A percentile compares a stretch with the other conserved stretches of the same genome.
Conservation (phyloP, 75 land plant species). For the Ceratopteris richardii region DNA sequence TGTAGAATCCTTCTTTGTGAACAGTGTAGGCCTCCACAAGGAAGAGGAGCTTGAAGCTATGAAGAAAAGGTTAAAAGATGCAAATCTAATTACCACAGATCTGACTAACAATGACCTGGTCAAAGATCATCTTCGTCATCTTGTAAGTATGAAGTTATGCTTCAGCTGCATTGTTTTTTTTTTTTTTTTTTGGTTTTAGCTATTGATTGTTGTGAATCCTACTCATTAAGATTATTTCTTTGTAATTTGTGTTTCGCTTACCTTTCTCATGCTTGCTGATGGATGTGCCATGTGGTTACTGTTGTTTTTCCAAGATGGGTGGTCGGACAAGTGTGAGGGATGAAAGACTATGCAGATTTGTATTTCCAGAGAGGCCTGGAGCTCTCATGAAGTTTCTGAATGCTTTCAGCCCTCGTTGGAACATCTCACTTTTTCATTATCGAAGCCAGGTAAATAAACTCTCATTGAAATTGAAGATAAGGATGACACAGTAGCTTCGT, state of each 20-base stretch:
- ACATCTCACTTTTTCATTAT: conserved; percentile 69
- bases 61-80: conserved; percentile 14
- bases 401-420: conserved; percentile 66
- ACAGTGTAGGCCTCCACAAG: conserved; percentile 31
- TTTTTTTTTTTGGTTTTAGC: too few species aligned
- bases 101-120: conserved; percentile 28
- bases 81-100: conserved; percentile 16
- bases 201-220: too few species aligned
- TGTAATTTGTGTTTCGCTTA: too few species aligned
- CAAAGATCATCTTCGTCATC: conserved; percentile 32
- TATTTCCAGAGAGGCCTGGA: conserved; percentile 77
- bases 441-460: conserved; percentile 45
- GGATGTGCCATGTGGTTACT: background rate
- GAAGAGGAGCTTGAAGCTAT: conserved; percentile 20
- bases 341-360: conserved; percentile 56
- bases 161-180: too few species aligned
- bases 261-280: background rate
- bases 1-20: background rate
- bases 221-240: too few species aligned
- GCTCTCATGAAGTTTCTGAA: conserved; percentile 63
- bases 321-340: conserved; percentile 44
- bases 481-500: too few species aligned
- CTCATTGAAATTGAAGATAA: too few species aligned
- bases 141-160: conserved; percentile 15
- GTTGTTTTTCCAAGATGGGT: conserved; percentile 42